Evolutionary conservation across 345 rosid species (phyloP), one percentile per base, ranked within the genome.

Genomic region (Psidium guajava): DNA sequence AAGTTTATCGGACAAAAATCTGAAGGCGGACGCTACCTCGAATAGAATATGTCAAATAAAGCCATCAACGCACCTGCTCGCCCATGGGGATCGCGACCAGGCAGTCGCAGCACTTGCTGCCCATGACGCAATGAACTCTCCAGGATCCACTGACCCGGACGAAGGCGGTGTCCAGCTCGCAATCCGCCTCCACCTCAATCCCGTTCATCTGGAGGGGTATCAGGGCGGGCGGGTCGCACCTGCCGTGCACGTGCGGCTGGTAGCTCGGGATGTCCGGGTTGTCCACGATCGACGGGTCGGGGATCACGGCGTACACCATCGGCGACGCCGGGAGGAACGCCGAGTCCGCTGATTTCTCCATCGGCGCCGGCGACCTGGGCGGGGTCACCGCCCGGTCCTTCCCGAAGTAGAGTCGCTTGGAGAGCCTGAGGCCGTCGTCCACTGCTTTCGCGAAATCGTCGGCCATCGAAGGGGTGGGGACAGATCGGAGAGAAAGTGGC

Each of bases 241-340:
- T 88, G 49, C 99, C 98, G 89, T 97, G 91, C 84, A 97, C 98
- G 90, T 97, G 93, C 22, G 99, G 99, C 93, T 97, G 99, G 88
- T 97, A 97, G 89, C 98, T 95, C 21, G 99, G 96, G 36, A 97
- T 88, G 83, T 95, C 98, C 11, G 99, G 99, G 86, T 97, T 95
- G 83, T 97, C 99, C 20, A 95, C 99, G 15, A 95, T 90, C 74
- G 90, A 91, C 56, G 99, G 99, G 88, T 97, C 93, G 55, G 89
- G 75, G 61, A 97, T 93, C 55, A 95, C 95, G 0, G 99, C 98
- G 88, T 97, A 97, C 0, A 92, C 94, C 96, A 95, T 96, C 9
- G 98, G 98, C 8, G 98, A 90, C 50, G 92, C 88, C 0, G 98
- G 99, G 8, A 95, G 89, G 87, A 87, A 89, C 27, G 56, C 50